A percentile compares a stretch with the other conserved stretches of the same genome.
Evolutionary conservation across 2,329 filamentous ascomycete genomes (phyloP).

Genomic region (Elsinoe fawcettii): DNA sequence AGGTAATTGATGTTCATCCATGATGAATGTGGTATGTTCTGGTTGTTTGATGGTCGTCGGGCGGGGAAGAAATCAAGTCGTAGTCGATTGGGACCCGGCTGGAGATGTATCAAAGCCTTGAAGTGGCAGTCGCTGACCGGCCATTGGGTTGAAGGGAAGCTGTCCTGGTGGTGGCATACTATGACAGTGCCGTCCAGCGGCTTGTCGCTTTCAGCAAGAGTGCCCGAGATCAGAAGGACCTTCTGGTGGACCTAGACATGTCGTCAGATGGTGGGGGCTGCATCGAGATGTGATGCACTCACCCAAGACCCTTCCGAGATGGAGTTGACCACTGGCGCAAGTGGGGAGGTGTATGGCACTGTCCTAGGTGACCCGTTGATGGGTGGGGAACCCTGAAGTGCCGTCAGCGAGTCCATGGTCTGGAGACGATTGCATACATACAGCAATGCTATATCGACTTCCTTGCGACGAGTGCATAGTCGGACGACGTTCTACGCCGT

Average conservation of each 20-base stretch:
- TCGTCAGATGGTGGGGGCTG: not conserved
- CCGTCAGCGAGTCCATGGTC: constrained; percentile 11
- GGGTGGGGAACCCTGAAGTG: constrained; percentile 35
- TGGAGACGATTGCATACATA: constrained; percentile 17
- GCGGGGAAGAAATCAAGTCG: constrained; percentile 65
- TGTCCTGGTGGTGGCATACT: constrained; percentile 74
- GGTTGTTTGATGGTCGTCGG: constrained; percentile 41
- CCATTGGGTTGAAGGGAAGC: constrained; percentile 75
- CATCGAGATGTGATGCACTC: constrained; percentile 22
- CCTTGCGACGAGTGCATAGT: constrained; percentile 25
- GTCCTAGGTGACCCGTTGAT: constrained; percentile 36
- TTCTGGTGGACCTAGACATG: constrained; percentile 74
- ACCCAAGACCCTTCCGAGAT: constrained; percentile 80
- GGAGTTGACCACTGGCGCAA: constrained; percentile 72
- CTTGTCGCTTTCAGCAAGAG: constrained; percentile 66
- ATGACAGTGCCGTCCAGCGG: constrained; percentile 71
- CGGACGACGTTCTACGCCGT: constrained; percentile 22
- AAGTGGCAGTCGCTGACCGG: constrained; percentile 84
- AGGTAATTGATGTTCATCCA: constrained; percentile 82
- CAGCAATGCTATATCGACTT: constrained; percentile 54
- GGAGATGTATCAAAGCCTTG: constrained; percentile 84
- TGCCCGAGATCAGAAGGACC: constrained; percentile 70
- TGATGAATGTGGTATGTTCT: constrained; percentile 73
- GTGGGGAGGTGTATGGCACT: constrained; percentile 56
- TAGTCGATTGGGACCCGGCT: constrained; percentile 79